Conservation (phyloP, 2,329 filamentous ascomycete genomes). For the Coleophoma crateriformis region DNA sequence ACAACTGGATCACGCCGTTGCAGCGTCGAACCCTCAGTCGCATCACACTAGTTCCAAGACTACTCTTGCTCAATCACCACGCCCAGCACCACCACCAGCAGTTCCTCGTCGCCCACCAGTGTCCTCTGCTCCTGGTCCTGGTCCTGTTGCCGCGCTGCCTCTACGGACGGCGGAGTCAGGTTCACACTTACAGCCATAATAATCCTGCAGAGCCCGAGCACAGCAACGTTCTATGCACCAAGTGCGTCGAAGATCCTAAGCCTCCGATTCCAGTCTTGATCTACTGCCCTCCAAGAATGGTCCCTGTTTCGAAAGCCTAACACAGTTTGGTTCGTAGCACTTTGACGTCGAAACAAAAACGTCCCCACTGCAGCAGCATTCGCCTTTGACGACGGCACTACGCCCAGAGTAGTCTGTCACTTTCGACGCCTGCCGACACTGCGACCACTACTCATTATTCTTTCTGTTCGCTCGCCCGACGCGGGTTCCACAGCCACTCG, state of each 20-base stretch:
- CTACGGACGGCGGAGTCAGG: too few relatives aligned
- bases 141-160: too few relatives aligned
- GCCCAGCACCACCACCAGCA: not conserved
- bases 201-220: slow-evolving; percentile 10
- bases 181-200: slow-evolving; percentile 4
- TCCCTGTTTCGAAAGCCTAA: slow-evolving; percentile 23
- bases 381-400: slow-evolving; percentile 1
- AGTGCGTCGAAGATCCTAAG: slow-evolving; percentile 12
- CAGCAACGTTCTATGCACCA: slow-evolving; percentile 13
- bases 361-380: slow-evolving; percentile 13
- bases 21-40: slow-evolving; percentile 1
- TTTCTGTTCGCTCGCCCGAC: slow-evolving; percentile 6
- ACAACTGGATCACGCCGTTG: not conserved
- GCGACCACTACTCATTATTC: slow-evolving; percentile 8
- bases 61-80: not conserved
- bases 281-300: slow-evolving; percentile 19
- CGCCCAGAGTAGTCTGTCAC: slow-evolving; percentile 11
- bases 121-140: too few relatives aligned
- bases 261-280: slow-evolving; percentile 8
- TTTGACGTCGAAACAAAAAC: slow-evolving; percentile 25
- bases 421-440: slow-evolving; percentile 12
- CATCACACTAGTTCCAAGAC: not conserved
- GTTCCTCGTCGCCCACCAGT: too few relatives aligned
- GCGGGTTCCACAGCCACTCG: slow-evolving; percentile 16
- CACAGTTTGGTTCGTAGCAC: slow-evolving; percentile 14